Evolutionary conservation across 2,329 filamentous ascomycete genomes (phyloP), one percentile per base, ranked within the genome.

Genomic region (Sclerotinia trifoliorum): DNA sequence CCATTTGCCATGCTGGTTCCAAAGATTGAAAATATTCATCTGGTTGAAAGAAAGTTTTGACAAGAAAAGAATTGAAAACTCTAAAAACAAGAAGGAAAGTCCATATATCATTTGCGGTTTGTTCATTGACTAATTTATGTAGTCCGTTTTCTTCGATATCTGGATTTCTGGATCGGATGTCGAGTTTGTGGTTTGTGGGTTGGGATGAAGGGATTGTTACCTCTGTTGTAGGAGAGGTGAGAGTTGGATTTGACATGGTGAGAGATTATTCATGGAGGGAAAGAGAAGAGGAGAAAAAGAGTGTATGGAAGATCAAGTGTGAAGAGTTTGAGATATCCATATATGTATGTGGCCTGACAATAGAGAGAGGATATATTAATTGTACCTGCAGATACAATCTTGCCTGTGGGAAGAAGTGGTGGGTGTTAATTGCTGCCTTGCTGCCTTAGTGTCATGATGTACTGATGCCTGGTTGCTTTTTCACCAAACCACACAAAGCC

Each of bases 1-100:
- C 91, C 67, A 95, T 84, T 75, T 89, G 83, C 94, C 94, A 98
- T 73, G 95, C 95, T 65, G 95, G 94, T 81, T 99, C 95, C 56
- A 98, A 86, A 1, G 93, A 91, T 78, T 99, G 95, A 77, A 95
- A 99, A 82, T 92, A 98, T 80, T 99, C 95, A 81, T 99, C 95
- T 39, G 95, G 95, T 79, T 99, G 95, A 81, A 99, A 99, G 79
- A 97, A 99, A 26, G 95, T 98, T 72, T 86, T 83, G 68, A 96
- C 83, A 71, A 84, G 87, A 74, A 95, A 83, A 44, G 93, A 89
- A 80, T 97, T 97, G 78, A 91, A 78, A 72, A 94, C 84, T 66
- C 95, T 92, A 71, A 96, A 85, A 52, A 86, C 83, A 73, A 97
- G 73, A 62, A 87, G 70, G 4, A 75, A 21, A 5, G 65, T 65